phyloP scores from a whole-genome alignment of 1,139 yeast species.

The Yamadazyma sp. region DNA sequence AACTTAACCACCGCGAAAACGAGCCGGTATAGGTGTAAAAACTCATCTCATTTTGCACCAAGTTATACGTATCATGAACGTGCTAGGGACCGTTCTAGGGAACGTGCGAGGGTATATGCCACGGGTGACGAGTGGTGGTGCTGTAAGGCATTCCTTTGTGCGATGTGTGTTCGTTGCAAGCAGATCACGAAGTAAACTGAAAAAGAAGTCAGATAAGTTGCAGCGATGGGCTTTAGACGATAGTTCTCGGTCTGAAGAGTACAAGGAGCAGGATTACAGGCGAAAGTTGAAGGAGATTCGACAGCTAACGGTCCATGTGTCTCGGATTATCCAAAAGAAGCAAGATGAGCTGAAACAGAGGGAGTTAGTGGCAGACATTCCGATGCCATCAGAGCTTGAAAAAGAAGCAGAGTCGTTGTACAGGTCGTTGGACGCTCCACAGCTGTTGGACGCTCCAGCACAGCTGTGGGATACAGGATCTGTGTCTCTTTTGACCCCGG shows the following conservation, averaged over 20 bases:
- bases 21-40: not conserved
- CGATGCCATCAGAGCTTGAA: conserved; percentile 23
- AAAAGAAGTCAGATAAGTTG: conserved; percentile 6
- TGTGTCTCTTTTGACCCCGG: conserved; percentile 18
- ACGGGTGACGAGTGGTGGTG: no score
- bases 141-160: conserved; percentile 6
- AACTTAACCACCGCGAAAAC: no score
- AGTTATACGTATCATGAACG: not conserved
- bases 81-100: not conserved
- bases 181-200: conserved; percentile 3
- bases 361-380: conserved; percentile 14
- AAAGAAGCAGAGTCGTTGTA: conserved; percentile 19
- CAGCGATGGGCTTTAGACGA: conserved; percentile 21
- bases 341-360: conserved; percentile 17
- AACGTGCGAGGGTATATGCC: no score
- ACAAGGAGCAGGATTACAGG: conserved; percentile 22
- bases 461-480: conserved; percentile 10
- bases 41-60: not conserved
- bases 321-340: conserved; percentile 20
- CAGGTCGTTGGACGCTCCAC: conserved; percentile 10
- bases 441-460: conserved; percentile 9
- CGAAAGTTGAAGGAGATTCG: conserved; percentile 21
- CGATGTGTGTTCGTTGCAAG: conserved; percentile 11
- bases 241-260: conserved; percentile 16
- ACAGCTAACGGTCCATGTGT: conserved; percentile 23